Evolutionary conservation across 306 rosid genomes (phyloP).

Genomic region (Cajanus cajan): DNA sequence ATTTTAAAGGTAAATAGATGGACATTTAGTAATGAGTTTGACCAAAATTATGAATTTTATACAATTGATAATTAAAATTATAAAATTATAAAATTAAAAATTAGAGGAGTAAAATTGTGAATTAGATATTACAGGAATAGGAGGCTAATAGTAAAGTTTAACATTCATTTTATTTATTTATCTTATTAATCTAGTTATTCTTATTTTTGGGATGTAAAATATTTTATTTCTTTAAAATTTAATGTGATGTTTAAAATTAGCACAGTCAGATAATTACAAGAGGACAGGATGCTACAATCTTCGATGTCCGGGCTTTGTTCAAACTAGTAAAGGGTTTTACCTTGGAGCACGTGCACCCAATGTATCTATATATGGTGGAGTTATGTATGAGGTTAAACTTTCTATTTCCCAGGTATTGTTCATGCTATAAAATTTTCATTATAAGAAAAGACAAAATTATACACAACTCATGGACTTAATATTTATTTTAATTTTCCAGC

Average conservation of each 20-base stretch:
- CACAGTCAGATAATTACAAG: background rate
- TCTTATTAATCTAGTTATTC: too few relatives aligned
- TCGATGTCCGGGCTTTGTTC: background rate
- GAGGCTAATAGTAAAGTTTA: too few relatives aligned
- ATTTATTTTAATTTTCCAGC: background rate
- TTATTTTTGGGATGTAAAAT: too few relatives aligned
- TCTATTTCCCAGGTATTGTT: background rate
- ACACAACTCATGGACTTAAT: background rate
- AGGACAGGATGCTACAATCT: background rate
- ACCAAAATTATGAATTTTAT: too few relatives aligned
- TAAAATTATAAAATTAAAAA: too few relatives aligned
- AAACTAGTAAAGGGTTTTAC: accelerated
- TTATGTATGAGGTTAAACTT: accelerated
- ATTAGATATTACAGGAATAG: too few relatives aligned
- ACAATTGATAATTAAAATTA: too few relatives aligned
- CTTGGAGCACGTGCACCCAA: accelerated
- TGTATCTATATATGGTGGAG: background rate
- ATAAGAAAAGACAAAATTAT: background rate
- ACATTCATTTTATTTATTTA: too few relatives aligned
- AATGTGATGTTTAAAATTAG: background rate
- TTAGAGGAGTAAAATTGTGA: too few relatives aligned
- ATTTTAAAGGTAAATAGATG: too few relatives aligned
- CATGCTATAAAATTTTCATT: background rate
- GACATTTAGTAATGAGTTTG: too few relatives aligned
- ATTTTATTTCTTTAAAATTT: background rate